These are phyloP conservation scores for Trypanosoma lewisi DNA, from an alignment of 208 protist genomes.

Conservation along the genomic window DNA sequence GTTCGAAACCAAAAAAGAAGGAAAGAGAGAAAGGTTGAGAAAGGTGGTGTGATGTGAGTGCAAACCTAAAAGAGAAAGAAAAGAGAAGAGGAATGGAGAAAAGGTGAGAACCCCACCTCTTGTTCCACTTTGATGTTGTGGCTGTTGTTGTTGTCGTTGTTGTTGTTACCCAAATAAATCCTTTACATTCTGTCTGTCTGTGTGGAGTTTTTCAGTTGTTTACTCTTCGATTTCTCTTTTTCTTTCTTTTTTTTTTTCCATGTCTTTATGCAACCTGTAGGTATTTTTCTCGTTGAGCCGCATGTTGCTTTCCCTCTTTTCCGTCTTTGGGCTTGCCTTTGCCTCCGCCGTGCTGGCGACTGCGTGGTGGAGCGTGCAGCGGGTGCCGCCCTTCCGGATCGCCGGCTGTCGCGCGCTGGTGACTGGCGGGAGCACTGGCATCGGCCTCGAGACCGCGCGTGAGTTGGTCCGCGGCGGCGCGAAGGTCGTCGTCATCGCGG, in stretches of 20 bases:
- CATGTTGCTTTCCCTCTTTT: slow-evolving; percentile 12
- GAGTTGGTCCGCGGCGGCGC: slow-evolving; percentile 44
- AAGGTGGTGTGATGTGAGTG: too few relatives aligned
- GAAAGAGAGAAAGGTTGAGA: too few relatives aligned
- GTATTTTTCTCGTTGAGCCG: slow-evolving; percentile 18
- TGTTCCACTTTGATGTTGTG: too few relatives aligned
- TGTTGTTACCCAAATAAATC: slow-evolving; percentile 17
- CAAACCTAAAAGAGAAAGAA: too few relatives aligned
- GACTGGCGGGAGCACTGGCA: slow-evolving; percentile 83
- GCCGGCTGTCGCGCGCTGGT: slow-evolving; percentile 62
- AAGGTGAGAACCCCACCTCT: too few relatives aligned
- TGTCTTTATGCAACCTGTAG: background rate
- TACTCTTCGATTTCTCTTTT: slow-evolving; percentile 17
- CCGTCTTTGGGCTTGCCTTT: slow-evolving; percentile 14
- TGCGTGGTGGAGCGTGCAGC: slow-evolving; percentile 50
- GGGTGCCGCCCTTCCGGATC: slow-evolving; percentile 39
- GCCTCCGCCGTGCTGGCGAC: slow-evolving; percentile 19
- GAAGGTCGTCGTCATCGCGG: slow-evolving; percentile 66
- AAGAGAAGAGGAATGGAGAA: too few relatives aligned
- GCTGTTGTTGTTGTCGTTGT: too few relatives aligned
- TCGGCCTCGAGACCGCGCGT: slow-evolving; percentile 75
- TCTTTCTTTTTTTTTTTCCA: slow-evolving; percentile 17
- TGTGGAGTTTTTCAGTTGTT: slow-evolving; percentile 8
- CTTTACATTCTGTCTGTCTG: background rate
- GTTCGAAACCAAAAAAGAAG: too few relatives aligned